Base-by-base conservation (phyloP, 2,329 filamentous ascomycete genomes). In the Fusarium circinatum region DNA sequence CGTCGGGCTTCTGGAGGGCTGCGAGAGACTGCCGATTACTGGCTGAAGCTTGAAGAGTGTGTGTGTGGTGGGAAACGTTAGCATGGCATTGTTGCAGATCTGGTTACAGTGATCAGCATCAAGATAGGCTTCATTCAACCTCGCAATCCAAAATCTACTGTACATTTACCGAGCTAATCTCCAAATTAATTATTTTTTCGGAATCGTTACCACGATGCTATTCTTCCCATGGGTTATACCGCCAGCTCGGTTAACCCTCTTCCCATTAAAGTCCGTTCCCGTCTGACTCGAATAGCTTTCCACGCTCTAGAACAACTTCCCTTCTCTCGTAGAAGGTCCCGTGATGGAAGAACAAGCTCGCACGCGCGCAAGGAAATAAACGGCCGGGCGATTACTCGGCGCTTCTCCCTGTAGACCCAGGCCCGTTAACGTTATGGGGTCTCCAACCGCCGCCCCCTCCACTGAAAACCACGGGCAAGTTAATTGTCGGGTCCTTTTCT, bases 311-410 rank as follows among this genome's bases (percentile, higher is more conserved):
- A 69, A 69, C 68, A 48, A 34, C 32, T 34, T 34, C 32, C 32
- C 24, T 47, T 47, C 41, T 42, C 17, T 47, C 24, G 44, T 47
- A 47, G 44, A 47, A 48, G 48, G 68, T 63, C 60, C 68, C 63
- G 57, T 70, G 67, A 62, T 30, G 49, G 41, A 17, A 13, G 12
- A 32, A 38, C 49, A 20, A 38, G 51, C 51, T 34, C 32, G 32
- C 32, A 34, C 32, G 32, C 32, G 32, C 51, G 51, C 51, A 41
- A 62, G 62, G 73, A 47, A 71, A 74, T 70, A 62, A 74, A 73
- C 73, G 75, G 75, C 71, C 80, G 80, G 80, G 79, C 80, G 70
- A 75, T 82, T 82, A 79, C 80, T 82, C 80, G 80, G 80, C 80
- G 80, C 80, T 82, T 81, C 79, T 82, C 58, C 60, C 55, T 61